Evolutionary conservation across 2,329 filamentous ascomycete genomes (phyloP), one percentile per base, ranked within the genome.

Genomic region (Stemphylium vesicarium): DNA sequence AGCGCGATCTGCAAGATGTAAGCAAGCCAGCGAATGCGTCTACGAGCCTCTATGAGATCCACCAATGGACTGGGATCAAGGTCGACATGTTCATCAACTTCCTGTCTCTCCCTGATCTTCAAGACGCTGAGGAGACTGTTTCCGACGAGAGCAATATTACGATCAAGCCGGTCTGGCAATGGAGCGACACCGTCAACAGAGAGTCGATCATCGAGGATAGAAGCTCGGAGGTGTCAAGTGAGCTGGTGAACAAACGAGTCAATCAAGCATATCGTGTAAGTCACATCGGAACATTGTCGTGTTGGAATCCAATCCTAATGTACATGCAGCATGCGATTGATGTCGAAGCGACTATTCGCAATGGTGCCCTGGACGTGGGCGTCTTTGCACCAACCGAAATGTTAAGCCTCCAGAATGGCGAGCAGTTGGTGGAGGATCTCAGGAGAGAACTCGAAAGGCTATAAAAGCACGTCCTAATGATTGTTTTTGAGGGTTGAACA

Each of bases 21-120:
- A 82, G 81, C 16, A 80, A 63, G 22, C 74, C 76, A 2, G 82
- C 80, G 41, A 85, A 86, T 66, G 81, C 84, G 0, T 78, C 78
- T 1, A 86, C 85, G 0, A 85, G 85, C 1, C 77, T 96, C 1
- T 85, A 84, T 77, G 88, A 96, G 71, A 87, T 96, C 33, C 75
- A 80, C 16, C 74, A 81, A 13, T 96, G 92, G 92, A 94, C 90
- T 0, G 89, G 88, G 0, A 76, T 92, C 2, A 79, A 75, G 49
- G 74, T 96, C 1, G 84, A 90, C 63, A 86, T 84, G 0, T 94
- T 91, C 76, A 86, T 96, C 65, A 97, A 97, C 71, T 95, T 96
- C 61, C 74, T 96, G 15, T 85, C 81, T 46, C 72, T 86, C 4
- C 83, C 83, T 1, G 77, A 77, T 36, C 57, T 63, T 2, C 60